phyloP scores from a whole-genome alignment of 805 yeast genomes.

The Lipomyces spencermartinsiae region DNA sequence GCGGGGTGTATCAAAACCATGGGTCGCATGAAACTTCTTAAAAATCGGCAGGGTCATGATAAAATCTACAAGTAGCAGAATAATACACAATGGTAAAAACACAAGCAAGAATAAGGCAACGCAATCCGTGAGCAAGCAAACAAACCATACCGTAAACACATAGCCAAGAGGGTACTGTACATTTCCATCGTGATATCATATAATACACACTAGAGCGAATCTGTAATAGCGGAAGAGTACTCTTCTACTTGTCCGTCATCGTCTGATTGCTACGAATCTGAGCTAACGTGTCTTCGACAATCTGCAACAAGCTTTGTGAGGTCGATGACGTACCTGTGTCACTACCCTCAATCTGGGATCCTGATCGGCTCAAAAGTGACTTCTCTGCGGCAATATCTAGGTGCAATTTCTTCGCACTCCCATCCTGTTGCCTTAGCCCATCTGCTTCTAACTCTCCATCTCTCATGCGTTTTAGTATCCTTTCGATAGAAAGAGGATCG shows the following conservation, averaged over 20 bases:
- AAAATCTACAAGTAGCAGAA: background rate
- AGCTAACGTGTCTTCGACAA: conserved; percentile 31
- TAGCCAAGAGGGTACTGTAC: background rate
- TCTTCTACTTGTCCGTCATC: background rate
- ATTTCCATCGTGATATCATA: background rate
- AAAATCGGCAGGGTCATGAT: background rate
- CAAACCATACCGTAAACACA: background rate
- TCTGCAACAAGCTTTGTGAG: conserved; percentile 18
- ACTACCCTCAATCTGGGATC: background rate
- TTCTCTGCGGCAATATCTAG: conserved; percentile 12
- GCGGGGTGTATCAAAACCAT: background rate
- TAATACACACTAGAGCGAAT: background rate
- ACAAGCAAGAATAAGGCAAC: background rate
- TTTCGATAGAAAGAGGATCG: conserved; percentile 13
- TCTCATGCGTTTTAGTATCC: conserved; percentile 25
- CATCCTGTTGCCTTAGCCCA: conserved; percentile 6
- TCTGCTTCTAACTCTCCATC: conserved; percentile 16
- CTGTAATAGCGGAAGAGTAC: background rate
- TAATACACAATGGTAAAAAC: background rate
- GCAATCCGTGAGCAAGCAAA: background rate
- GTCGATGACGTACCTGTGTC: conserved; percentile 7
- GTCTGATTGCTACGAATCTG: conserved; percentile 23
- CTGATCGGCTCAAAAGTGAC: background rate
- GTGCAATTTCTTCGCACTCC: conserved; percentile 20
- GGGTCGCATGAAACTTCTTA: background rate